phyloP scores from a whole-genome alignment of 2,329 filamentous ascomycete species.

The Colletotrichum theobromicola region DNA sequence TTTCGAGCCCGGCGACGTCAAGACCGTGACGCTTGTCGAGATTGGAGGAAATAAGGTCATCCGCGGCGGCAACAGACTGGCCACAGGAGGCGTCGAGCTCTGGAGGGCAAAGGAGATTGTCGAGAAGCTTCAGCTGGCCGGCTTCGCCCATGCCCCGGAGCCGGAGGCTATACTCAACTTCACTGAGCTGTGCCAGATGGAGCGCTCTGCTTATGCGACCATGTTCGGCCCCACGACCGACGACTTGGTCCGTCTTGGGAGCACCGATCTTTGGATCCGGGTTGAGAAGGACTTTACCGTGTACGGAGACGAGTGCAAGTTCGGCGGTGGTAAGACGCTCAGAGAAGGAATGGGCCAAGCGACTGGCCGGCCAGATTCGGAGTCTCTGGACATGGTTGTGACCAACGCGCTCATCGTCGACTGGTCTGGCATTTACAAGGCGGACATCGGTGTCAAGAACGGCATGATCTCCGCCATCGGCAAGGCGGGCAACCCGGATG shows the following conservation, averaged over 20 bases:
- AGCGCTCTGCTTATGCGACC: slow-evolving; percentile 76
- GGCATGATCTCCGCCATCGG: slow-evolving; percentile 88
- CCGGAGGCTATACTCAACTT: slow-evolving; percentile 58
- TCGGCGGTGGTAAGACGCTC: slow-evolving; percentile 92
- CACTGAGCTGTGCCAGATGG: slow-evolving; percentile 72
- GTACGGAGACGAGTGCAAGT: slow-evolving; percentile 94
- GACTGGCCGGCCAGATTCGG: slow-evolving; percentile 72
- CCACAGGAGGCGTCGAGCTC: slow-evolving; percentile 73
- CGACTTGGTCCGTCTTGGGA: slow-evolving; percentile 80
- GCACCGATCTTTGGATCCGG: slow-evolving; percentile 87
- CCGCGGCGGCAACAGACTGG: slow-evolving; percentile 82
- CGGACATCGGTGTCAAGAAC: slow-evolving; percentile 91
- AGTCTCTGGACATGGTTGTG: slow-evolving; percentile 83
- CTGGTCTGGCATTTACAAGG: slow-evolving; percentile 93
- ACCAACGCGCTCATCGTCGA: slow-evolving; percentile 91
- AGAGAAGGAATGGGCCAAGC: slow-evolving; percentile 97
- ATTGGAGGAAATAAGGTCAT: slow-evolving; percentile 84
- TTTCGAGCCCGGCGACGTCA: slow-evolving; percentile 92
- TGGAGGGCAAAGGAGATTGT: slow-evolving; percentile 70
- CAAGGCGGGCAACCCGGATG: slow-evolving; percentile 95
- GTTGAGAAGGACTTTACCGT: slow-evolving; percentile 85
- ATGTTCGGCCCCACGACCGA: slow-evolving; percentile 96
- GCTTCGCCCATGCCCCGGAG: slow-evolving; percentile 79
- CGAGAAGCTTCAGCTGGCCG: slow-evolving; percentile 68
- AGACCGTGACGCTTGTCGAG: slow-evolving; percentile 88